Conservation (phyloP, 225 moss, liverwort and hornwort genomes). For the Lunularia cruciata region DNA sequence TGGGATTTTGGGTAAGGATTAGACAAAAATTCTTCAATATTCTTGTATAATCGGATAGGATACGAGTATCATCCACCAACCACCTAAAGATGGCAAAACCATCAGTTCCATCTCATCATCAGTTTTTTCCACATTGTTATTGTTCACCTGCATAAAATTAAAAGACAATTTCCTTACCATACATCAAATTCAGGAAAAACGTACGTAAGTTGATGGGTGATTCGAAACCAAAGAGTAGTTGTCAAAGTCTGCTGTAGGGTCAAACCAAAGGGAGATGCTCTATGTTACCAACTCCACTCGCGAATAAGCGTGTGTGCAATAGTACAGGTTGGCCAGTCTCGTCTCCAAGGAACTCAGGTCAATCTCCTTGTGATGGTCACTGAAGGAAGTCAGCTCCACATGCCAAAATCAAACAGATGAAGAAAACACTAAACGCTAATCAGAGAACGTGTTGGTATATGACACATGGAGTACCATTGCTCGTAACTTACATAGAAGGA, state of each 20-base stretch:
- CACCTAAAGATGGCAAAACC: neutral
- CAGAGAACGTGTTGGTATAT: no score
- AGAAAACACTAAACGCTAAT: no score
- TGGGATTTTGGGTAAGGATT: neutral
- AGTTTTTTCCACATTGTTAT: no score
- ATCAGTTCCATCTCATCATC: no score
- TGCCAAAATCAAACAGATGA: no score
- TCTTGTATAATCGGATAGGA: neutral
- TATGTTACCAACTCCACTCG: neutral
- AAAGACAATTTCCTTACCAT: no score
- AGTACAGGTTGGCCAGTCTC: neutral
- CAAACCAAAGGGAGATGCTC: slow-evolving; percentile 52
- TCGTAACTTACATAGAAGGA: no score
- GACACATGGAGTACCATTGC: no score
- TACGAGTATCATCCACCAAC: neutral
- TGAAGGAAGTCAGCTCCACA: no score
- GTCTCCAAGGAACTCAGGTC: slow-evolving; percentile 2
- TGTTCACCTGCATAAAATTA: no score
- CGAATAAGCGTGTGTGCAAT: neutral
- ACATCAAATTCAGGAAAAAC: neutral
- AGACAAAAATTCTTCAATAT: neutral
- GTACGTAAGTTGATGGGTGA: neutral
- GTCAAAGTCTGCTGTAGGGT: slow-evolving; percentile 47
- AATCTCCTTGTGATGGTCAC: no score
- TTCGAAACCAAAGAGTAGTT: slow-evolving; percentile 59